Base-by-base conservation (phyloP, 2,329 filamentous ascomycete species). In the Mycocentrospora acerina region DNA sequence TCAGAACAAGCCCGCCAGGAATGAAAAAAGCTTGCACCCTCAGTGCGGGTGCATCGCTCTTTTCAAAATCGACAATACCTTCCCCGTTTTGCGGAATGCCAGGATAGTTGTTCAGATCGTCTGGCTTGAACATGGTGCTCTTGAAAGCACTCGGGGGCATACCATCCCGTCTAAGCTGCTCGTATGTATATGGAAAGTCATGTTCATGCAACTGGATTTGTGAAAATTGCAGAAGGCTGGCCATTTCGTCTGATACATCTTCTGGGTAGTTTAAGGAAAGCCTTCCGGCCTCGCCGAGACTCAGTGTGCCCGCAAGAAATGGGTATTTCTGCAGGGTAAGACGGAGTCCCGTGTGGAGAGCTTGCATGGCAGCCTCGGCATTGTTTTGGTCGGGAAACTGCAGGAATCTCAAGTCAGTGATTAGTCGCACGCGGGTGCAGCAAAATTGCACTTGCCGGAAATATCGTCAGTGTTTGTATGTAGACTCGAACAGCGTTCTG, bases 131-230 rank as follows among this genome's bases (percentile, higher is more conserved):
- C 37, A 53, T 53, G 18, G 51, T 35, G 24, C 55, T 51, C 25
- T 48, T 52, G 41, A 65, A 57, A n/a, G 53, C 55, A 37, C 53
- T 59, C 4, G 59, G 57, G 9, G 62, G 62, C 60, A 66, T 63
- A 14, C 60, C 61, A 18, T 48, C 29, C 31, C 37, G 32, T 45
- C 55, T 61, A n/a, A 66, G 53, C n/a, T 55, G 35, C 18, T 53
- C 53, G 25, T 66, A 66, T 12, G 51, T 48, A 29, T 54, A 38
- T 7, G 54, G 56, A 27, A 54, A 62, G 8, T 45, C 44, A 3
- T 41, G 26, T 11, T 46, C 25, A 24, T 52, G 37, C 17, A 44
- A 44, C 5, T 39, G 36, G 18, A 61, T 48, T 7, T 45, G 46
- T 36, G 61, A 59, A 11, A 40, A 51, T 3, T 43, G 33, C 19